Percentiles rank a stretch among this genome's conserved stretches.
phyloP scores from a whole-genome alignment of 352 stramenopile genomes.

The Globisporangium emineosum region DNA sequence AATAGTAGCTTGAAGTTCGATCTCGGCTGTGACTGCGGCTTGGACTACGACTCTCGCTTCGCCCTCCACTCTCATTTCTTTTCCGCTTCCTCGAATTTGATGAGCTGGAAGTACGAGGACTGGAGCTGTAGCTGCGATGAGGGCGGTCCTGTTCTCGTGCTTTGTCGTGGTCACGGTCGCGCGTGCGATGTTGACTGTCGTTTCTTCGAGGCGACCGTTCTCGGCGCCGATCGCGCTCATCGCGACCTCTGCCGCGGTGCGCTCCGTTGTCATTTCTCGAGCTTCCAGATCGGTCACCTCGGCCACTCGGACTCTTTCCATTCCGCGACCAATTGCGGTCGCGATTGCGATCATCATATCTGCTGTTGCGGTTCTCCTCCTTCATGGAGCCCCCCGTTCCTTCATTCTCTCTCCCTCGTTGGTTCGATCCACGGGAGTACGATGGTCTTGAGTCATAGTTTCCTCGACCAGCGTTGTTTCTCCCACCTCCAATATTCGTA shows the following conservation, averaged over 20 bases:
- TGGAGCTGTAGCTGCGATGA: constrained; percentile 36
- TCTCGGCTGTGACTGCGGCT: constrained; percentile 45
- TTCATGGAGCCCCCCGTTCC: constrained; percentile 10
- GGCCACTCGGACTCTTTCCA: constrained; percentile 10
- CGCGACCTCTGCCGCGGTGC: constrained; percentile 11
- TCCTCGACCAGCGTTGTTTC: constrained; percentile 1
- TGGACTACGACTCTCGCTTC: constrained; percentile 35
- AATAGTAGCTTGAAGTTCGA: constrained; percentile 17
- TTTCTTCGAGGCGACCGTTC: constrained; percentile 15
- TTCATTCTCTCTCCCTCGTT: constrained; percentile 15
- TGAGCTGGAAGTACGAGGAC: constrained; percentile 23
- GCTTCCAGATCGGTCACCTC: constrained; percentile 18
- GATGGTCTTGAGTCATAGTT: constrained; percentile 7
- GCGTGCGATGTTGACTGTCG: constrained; percentile 19
- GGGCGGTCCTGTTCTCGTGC: constrained; percentile 28
- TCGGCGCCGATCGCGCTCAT: constrained; percentile 13
- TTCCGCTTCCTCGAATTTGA: constrained; percentile 40
- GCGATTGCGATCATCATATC: constrained; percentile 26
- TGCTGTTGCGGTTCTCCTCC: constrained; percentile 15
- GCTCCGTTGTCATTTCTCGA: constrained; percentile 13
- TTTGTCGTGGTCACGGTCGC: constrained; percentile 29
- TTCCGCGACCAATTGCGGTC: constrained; percentile 15
- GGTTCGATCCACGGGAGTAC: constrained; percentile 14
- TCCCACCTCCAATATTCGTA: constrained; percentile 25
- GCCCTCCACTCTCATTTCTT: constrained; percentile 29